Percentiles rank a stretch among this genome's conserved stretches.
phyloP scores from a whole-genome alignment of 164 flowering plant species.

The Annona squamosa region DNA sequence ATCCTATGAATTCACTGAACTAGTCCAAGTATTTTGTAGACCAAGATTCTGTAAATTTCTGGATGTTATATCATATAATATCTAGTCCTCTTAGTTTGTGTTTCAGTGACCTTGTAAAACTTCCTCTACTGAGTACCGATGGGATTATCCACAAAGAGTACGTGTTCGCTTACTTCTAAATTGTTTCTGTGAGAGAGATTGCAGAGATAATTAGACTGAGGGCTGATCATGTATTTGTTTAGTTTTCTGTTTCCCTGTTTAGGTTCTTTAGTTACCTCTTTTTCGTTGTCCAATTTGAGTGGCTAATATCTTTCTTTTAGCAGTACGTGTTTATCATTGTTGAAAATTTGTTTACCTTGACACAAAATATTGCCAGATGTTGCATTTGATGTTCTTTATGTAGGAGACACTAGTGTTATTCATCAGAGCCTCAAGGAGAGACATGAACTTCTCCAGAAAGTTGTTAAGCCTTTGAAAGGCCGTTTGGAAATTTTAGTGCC shows the following conservation, averaged over 20 bases:
- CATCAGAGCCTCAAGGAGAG: slow-evolving; percentile 89
- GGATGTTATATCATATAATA: too few relatives aligned
- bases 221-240: too few relatives aligned
- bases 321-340: neutral
- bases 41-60: too few relatives aligned
- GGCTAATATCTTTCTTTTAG: neutral
- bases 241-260: neutral
- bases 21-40: too few relatives aligned
- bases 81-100: too few relatives aligned
- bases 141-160: too few relatives aligned
- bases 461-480: slow-evolving; percentile 77
- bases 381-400: slow-evolving; percentile 94
- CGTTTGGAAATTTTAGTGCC: slow-evolving; percentile 82
- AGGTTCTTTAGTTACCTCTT: neutral
- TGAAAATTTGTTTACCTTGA: slow-evolving; percentile 30
- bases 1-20: too few relatives aligned
- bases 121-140: too few relatives aligned
- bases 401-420: slow-evolving; percentile 94
- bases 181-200: too few relatives aligned
- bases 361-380: slow-evolving; percentile 51
- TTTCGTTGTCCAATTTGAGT: neutral
- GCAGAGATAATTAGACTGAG: too few relatives aligned
- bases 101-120: too few relatives aligned
- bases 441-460: slow-evolving; percentile 66
- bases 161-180: too few relatives aligned